Evolutionary conservation across 495 filamentous ascomycete genomes (phyloP).

Genomic region (Parachaetomium inaequale): DNA sequence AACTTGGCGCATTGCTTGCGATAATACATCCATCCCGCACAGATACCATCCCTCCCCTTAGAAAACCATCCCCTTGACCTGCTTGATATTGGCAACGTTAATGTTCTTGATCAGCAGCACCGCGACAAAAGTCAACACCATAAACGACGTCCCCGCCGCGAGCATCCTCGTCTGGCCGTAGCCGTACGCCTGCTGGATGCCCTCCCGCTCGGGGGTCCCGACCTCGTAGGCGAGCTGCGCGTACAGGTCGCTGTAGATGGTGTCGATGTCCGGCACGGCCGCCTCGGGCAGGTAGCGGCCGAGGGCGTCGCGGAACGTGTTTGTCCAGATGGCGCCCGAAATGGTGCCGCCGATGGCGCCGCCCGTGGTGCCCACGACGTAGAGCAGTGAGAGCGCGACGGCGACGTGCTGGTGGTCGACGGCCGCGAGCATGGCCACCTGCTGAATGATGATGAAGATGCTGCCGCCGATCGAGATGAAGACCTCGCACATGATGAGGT

Average conservation of each 20-base stretch:
- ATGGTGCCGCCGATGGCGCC: conserved; percentile 61
- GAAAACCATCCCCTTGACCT: conserved; percentile 24
- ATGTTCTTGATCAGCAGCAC: conserved; percentile 53
- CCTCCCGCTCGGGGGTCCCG: conserved; percentile 46
- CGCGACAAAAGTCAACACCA: conserved; percentile 43
- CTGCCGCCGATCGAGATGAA: conserved; percentile 68
- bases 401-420: conserved; percentile 64
- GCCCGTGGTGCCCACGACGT: conserved; percentile 63
- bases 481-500: conserved; percentile 72
- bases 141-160: conserved; percentile 49
- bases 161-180: conserved; percentile 53
- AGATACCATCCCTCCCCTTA: neutral
- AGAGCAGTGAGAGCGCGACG: conserved; percentile 57
- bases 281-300: conserved; percentile 53
- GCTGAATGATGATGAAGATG: conserved; percentile 54
- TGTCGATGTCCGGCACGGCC: conserved; percentile 35
- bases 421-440: conserved; percentile 63
- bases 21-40: neutral
- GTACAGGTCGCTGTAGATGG: conserved; percentile 51
- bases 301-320: conserved; percentile 53
- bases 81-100: conserved; percentile 49
- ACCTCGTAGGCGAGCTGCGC: conserved; percentile 51
- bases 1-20: no score
- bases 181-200: conserved; percentile 55
- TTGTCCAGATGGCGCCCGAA: conserved; percentile 62